These are phyloP conservation scores for Parastagonospora nodorum DNA, from an alignment of 2,329 filamentous ascomycete genomes.

Conservation along the genomic window DNA sequence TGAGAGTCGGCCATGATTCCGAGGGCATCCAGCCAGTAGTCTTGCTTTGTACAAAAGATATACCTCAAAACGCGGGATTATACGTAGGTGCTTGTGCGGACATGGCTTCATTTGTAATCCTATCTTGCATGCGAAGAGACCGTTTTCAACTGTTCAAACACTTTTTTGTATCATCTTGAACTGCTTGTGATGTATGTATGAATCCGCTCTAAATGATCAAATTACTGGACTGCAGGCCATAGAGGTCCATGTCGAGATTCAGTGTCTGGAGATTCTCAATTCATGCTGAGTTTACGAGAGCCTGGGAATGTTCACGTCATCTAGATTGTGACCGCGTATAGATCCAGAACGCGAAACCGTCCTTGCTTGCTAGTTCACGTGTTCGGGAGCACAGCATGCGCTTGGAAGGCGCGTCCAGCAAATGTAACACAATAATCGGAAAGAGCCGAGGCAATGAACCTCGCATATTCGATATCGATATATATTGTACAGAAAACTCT, in stretches of 20 bases:
- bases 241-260: too few species aligned
- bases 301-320: too few species aligned
- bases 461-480: neutral
- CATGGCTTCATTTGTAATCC: slow-evolving; percentile 47
- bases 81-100: slow-evolving; percentile 40
- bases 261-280: too few species aligned
- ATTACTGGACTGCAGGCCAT: too few species aligned
- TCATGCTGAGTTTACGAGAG: too few species aligned
- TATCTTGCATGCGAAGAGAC: slow-evolving; percentile 47
- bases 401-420: too few species aligned
- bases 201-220: neutral
- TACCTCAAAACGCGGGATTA: slow-evolving; percentile 41
- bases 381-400: too few species aligned
- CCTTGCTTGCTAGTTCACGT: neutral
- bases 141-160: slow-evolving; percentile 33
- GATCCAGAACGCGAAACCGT: neutral
- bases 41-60: slow-evolving; percentile 47
- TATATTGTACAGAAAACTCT: neutral
- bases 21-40: slow-evolving; percentile 38
- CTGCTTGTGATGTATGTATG: neutral
- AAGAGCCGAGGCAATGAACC: too few species aligned
- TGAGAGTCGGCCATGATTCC: slow-evolving; percentile 42
- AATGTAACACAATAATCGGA: too few species aligned
- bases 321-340: too few species aligned
- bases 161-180: neutral